Percentiles rank a stretch among this genome's conserved stretches.
Evolutionary conservation across 768 basidiomycete species (phyloP).

Genomic region (Suillus luteus): DNA sequence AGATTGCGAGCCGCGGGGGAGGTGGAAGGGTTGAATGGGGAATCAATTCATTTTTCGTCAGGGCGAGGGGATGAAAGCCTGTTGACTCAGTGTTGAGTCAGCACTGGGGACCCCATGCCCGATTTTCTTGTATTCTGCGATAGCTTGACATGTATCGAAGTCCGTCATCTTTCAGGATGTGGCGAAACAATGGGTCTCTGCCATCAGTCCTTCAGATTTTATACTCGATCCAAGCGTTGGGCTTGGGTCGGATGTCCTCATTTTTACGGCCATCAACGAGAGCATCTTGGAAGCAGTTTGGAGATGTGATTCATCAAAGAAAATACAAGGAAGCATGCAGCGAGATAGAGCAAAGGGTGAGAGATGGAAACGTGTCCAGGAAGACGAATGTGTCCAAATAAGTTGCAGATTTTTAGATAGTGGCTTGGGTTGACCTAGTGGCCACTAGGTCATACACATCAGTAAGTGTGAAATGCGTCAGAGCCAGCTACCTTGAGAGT

Average conservation of each 20-base stretch:
- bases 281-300: no score
- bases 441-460: conserved; percentile 72
- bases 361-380: conserved; percentile 56
- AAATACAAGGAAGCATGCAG: conserved; percentile 51
- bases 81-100: background rate
- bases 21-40: no score
- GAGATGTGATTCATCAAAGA: no score
- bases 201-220: no score
- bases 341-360: conserved; percentile 59
- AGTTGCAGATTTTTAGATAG: conserved; percentile 71
- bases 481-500: background rate
- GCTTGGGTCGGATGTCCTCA: no score
- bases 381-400: conserved; percentile 65
- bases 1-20: no score
- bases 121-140: background rate
- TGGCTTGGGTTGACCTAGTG: conserved; percentile 53
- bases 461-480: conserved; percentile 19
- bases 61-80: no score
- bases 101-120: background rate
- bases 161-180: background rate
- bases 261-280: no score
- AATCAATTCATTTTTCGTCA: no score
- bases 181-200: no score
- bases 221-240: no score
- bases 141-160: background rate